Evolutionary conservation across 257 asterid species (phyloP), one percentile per base, ranked within the genome.

Genomic region (Nicotiana otophora): DNA sequence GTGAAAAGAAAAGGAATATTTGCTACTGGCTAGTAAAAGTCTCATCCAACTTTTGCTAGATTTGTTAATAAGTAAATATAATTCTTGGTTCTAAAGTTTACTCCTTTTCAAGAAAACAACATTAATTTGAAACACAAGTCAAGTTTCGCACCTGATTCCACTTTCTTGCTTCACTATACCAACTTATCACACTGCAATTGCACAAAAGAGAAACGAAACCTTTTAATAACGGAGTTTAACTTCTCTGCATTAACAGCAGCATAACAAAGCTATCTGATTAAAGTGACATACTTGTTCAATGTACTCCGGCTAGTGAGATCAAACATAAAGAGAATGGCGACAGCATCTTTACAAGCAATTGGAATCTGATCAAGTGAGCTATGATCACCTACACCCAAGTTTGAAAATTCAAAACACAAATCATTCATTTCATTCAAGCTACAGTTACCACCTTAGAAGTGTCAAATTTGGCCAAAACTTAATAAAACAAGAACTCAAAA

Each of bases 331-430:
- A 95, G 77, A 82, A 95, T 91, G 46, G 98, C 98, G 3, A 95
- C 97, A 1, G 98, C 93, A 82, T 95, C 97, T 88, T 95, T 93
- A 86, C 98, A 95, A 81, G 98, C 97, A 82, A 93, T 88, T 11
- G 98, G 98, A 34, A 95, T 91, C 89, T 93, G 98, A 84, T 92
- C 96, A 64, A 86, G 42, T 57, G 98, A 93, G 62, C 87, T 69
- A 4, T 84, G 83, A 64, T 93, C 97, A 72, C 98, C 98, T 93
- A 83, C 84, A 83, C 51, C 61, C 31, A 79, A 57, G 23, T 10
- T 20, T 10, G 0, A 46, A 68, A 63, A 64, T 1, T 19, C 63
- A 63, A 39, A 80, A 61, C 15, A 51, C 34, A 17, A 39, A 42
- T 72, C 42, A 42, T 0, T 6, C 12, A 6, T 0, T 48, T 33